A percentile compares a stretch with the other conserved stretches of the same genome.
Evolutionary conservation across 768 basidiomycete genomes (phyloP).

Genomic region (Favolaschia claudopus): DNA sequence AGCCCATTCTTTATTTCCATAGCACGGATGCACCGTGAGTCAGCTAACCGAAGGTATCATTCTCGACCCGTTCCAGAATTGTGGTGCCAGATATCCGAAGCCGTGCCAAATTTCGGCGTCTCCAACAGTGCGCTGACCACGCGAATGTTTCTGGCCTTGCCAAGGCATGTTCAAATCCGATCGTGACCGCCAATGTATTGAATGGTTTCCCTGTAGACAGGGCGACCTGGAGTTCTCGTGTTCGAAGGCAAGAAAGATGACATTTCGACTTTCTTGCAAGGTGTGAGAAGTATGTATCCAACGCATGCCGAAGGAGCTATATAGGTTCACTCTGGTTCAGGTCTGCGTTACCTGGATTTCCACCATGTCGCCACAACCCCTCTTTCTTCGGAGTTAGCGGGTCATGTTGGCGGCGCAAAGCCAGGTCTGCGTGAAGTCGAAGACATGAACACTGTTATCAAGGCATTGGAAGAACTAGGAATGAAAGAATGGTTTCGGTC

Average conservation of each 20-base stretch:
- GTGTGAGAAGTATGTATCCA: constrained; percentile 43
- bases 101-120: constrained; percentile 49
- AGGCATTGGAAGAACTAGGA: constrained; percentile 39
- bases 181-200: neutral
- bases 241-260: constrained; percentile 46
- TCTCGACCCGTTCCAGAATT: neutral
- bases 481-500: constrained; percentile 48
- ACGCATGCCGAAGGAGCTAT: too few relatives aligned
- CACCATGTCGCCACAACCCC: constrained; percentile 48
- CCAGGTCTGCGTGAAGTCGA: constrained; percentile 45
- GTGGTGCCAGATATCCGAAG: constrained; percentile 43
- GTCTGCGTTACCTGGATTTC: constrained; percentile 52
- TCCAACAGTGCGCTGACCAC: constrained; percentile 47
- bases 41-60: neutral
- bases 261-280: constrained; percentile 46
- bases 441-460: constrained; percentile 43
- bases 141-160: constrained; percentile 49
- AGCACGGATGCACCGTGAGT: constrained; percentile 52
- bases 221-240: constrained; percentile 52
- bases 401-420: constrained; percentile 34
- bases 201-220: constrained; percentile 37
- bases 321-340: constrained; percentile 28
- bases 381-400: constrained; percentile 20
- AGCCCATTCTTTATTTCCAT: constrained; percentile 41
- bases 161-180: constrained; percentile 35